Evolutionary conservation across 2,329 filamentous ascomycete genomes (phyloP).

Genomic region (Microsporum ferrugineum): DNA sequence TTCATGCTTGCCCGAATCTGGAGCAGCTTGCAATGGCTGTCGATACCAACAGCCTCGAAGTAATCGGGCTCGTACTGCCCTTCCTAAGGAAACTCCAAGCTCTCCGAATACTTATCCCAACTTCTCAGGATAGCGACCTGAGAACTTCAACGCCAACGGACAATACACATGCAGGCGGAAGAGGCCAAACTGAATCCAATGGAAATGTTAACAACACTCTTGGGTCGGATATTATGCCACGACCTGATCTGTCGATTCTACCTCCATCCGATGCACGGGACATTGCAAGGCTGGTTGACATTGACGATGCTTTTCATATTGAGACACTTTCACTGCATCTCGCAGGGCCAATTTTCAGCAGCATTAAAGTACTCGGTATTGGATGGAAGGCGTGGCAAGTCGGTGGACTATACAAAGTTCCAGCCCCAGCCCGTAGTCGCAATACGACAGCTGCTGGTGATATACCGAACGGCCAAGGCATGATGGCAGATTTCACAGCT

Average conservation of each 20-base stretch:
- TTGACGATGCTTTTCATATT: conserved; percentile 26
- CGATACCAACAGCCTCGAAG: conserved; percentile 30
- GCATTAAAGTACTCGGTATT: conserved; percentile 27
- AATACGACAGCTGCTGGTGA: background rate
- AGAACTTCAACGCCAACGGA: background rate
- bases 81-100: conserved; percentile 32
- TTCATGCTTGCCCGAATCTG: conserved; percentile 45
- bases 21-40: conserved; percentile 48
- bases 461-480: background rate
- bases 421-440: conserved; percentile 8
- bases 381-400: conserved; percentile 32
- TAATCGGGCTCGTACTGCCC: conserved; percentile 29
- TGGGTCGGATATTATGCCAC: background rate
- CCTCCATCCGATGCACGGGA: conserved; percentile 13
- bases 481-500: background rate
- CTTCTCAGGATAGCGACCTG: conserved; percentile 3
- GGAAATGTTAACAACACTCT: background rate
- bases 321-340: conserved; percentile 24
- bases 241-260: background rate
- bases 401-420: conserved; percentile 27
- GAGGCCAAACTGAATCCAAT: background rate
- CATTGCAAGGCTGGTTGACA: conserved; percentile 27
- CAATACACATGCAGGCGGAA: background rate
- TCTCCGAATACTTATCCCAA: conserved; percentile 32
- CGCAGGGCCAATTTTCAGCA: conserved; percentile 24